Percentiles rank a stretch among this genome's conserved stretches.
Evolutionary conservation across 176 grass and related monocot genomes (phyloP).

Genomic region (Melocanna baccifera): DNA sequence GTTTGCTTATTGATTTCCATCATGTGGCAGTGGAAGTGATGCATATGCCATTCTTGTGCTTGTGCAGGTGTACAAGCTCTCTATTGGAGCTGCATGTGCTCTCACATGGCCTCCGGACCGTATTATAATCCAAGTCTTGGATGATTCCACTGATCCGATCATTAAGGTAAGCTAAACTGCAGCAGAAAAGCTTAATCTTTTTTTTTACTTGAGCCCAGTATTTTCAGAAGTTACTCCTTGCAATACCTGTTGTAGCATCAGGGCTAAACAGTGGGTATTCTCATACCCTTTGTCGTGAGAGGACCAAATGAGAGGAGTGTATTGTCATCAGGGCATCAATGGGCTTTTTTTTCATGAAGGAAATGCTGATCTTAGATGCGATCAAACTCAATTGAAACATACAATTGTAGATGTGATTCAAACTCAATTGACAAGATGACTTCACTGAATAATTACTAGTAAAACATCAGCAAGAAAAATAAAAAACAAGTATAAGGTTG

Average conservation of each 20-base stretch:
- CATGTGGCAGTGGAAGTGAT: neutral
- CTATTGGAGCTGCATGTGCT: conserved; percentile 58
- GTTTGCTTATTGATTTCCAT: neutral
- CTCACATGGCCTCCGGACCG: conserved; percentile 70
- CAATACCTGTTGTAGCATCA: neutral
- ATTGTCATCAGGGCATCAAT: too few species aligned
- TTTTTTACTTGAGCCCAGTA: neutral
- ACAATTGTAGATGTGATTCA: neutral
- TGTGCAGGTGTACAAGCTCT: conserved; percentile 71
- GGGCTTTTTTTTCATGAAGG: too few species aligned
- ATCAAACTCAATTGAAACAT: neutral
- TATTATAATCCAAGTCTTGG: conserved; percentile 77
- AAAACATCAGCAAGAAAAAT: neutral
- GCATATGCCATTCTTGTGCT: conserved; percentile 3
- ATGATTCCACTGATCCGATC: conserved; percentile 68
- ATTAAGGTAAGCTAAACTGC: conserved; percentile 58
- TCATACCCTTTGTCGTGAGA: too few species aligned
- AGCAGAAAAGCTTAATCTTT: neutral
- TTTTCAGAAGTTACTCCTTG: neutral
- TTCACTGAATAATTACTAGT: neutral
- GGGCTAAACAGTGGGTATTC: too few species aligned
- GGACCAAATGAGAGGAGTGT: too few species aligned
- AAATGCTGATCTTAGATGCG: neutral
- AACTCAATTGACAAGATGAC: neutral
- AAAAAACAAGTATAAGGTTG: neutral